These are phyloP conservation scores for Thelonectria discophora DNA, from an alignment of 2,329 filamentous ascomycete species.

Conservation along the genomic window DNA sequence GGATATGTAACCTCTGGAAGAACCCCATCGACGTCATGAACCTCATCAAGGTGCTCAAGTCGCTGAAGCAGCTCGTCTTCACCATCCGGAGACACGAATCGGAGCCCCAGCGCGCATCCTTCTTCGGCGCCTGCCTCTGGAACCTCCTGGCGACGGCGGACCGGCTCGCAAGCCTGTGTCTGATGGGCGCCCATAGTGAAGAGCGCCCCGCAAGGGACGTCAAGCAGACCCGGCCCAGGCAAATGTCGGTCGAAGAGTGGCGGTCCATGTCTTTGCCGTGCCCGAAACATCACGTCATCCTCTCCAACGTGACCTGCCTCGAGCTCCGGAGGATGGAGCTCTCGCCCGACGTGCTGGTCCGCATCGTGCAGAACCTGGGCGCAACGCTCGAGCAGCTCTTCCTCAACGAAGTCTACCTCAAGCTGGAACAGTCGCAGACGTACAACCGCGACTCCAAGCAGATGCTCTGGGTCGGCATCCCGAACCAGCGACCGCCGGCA, in stretches of 20 bases:
- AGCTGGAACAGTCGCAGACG: slow-evolving; percentile 49
- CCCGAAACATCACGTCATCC: slow-evolving; percentile 43
- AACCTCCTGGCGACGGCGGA: slow-evolving; percentile 57
- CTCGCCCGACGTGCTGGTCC: slow-evolving; percentile 47
- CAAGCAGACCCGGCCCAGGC: slow-evolving; percentile 50
- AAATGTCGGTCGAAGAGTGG: slow-evolving; percentile 52
- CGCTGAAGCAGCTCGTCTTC: slow-evolving; percentile 56
- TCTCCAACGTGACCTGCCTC: slow-evolving; percentile 52
- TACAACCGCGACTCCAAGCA: slow-evolving; percentile 47
- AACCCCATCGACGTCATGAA: slow-evolving; percentile 62
- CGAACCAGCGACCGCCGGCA: slow-evolving; percentile 51
- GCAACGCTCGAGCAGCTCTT: slow-evolving; percentile 55
- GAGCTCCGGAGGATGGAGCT: slow-evolving; percentile 56
- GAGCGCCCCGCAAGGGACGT: slow-evolving; percentile 48
- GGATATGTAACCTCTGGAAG: slow-evolving; percentile 58
- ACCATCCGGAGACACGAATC: slow-evolving; percentile 57
- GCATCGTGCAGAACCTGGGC: slow-evolving; percentile 48
- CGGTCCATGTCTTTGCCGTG: slow-evolving; percentile 50
- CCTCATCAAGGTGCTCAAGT: slow-evolving; percentile 53
- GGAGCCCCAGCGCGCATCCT: slow-evolving; percentile 44
- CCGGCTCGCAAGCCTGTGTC: slow-evolving; percentile 56
- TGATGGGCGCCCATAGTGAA: slow-evolving; percentile 57
- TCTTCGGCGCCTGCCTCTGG: slow-evolving; percentile 59
- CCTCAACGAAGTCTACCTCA: slow-evolving; percentile 57
- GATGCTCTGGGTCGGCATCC: slow-evolving; percentile 57